phyloP scores from a whole-genome alignment of 2,329 filamentous ascomycete genomes.

The Fusarium subglutinans region DNA sequence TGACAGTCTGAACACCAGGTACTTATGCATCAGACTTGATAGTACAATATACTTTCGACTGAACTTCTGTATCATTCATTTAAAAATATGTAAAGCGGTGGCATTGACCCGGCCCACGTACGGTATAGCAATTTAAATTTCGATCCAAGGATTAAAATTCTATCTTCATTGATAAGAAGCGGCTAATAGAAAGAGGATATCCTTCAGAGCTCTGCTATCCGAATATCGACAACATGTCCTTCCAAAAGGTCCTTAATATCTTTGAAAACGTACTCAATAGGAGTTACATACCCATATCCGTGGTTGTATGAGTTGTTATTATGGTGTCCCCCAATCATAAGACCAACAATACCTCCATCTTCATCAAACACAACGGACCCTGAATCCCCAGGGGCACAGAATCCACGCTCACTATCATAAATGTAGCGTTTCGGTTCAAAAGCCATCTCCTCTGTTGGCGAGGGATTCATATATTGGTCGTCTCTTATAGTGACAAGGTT shows the following conservation, averaged over 20 bases:
- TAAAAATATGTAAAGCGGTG: fast-evolving
- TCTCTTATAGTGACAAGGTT: not conserved
- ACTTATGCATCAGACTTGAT: fast-evolving
- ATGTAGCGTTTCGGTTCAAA: not conserved
- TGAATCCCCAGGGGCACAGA: not conserved
- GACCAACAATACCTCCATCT: not conserved
- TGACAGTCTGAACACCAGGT: fast-evolving
- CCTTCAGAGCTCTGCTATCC: not conserved
- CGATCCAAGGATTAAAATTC: fast-evolving
- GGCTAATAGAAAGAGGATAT: not conserved
- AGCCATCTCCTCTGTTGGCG: not conserved
- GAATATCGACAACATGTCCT: not conserved
- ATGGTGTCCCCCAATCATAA: not conserved
- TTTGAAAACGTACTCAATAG: not conserved
- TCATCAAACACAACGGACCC: not conserved
- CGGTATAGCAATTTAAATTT: fast-evolving
- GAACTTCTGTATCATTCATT: not conserved
- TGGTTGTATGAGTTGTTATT: not conserved
- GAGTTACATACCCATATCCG: not conserved
- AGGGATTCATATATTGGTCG: not conserved
- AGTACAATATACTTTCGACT: not conserved
- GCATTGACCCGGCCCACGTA: fast-evolving
- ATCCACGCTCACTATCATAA: fast-evolving
- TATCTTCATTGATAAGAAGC: fast-evolving
- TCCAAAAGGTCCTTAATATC: not conserved